Conservation (phyloP, 2,329 filamentous ascomycete genomes). For the Talaromyces sp. region DNA sequence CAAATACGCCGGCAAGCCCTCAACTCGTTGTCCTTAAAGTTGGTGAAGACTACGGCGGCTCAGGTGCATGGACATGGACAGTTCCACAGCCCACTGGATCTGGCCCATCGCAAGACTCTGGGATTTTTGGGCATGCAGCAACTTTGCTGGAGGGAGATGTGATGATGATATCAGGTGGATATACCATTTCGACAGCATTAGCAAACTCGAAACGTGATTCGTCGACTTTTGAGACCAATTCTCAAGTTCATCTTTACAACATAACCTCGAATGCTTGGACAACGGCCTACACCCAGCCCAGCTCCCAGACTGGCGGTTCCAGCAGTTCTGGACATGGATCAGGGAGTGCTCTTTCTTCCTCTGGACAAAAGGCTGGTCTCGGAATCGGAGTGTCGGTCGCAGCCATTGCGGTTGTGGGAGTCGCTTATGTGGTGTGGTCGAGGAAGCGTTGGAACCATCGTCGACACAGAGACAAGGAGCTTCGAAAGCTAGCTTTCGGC, state of each 20-base stretch:
- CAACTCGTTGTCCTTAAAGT: slow-evolving; percentile 74
- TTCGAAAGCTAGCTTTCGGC: slow-evolving; percentile 47
- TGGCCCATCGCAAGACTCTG: slow-evolving; percentile 37
- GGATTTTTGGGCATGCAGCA: slow-evolving; percentile 58
- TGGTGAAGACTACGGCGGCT: slow-evolving; percentile 62
- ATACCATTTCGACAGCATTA: slow-evolving; percentile 41
- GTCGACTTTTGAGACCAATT: slow-evolving; percentile 29
- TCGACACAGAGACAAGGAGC: slow-evolving; percentile 47
- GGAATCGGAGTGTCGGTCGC: slow-evolving; percentile 63
- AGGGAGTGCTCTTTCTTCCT: slow-evolving; percentile 19
- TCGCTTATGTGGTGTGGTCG: slow-evolving; percentile 47
- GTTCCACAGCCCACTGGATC: slow-evolving; percentile 29
- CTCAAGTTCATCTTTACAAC: slow-evolving; percentile 54
- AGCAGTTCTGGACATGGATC: slow-evolving; percentile 14
- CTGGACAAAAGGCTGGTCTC: slow-evolving; percentile 50
- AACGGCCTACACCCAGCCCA: slow-evolving; percentile 49
- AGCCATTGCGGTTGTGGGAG: slow-evolving; percentile 44
- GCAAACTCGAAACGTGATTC: slow-evolving; percentile 31
- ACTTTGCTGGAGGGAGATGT: slow-evolving; percentile 56
- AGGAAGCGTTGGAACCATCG: slow-evolving; percentile 40
- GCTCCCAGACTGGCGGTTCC: slow-evolving; percentile 13
- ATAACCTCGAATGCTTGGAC: slow-evolving; percentile 55
- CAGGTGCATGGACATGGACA: slow-evolving; percentile 39
- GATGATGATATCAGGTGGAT: slow-evolving; percentile 58
- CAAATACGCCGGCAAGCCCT: slow-evolving; percentile 68